A percentile compares a stretch with the other conserved stretches of the same genome.
Conservation (phyloP, 495 filamentous ascomycete species). For the Amniculicola lignicola region DNA sequence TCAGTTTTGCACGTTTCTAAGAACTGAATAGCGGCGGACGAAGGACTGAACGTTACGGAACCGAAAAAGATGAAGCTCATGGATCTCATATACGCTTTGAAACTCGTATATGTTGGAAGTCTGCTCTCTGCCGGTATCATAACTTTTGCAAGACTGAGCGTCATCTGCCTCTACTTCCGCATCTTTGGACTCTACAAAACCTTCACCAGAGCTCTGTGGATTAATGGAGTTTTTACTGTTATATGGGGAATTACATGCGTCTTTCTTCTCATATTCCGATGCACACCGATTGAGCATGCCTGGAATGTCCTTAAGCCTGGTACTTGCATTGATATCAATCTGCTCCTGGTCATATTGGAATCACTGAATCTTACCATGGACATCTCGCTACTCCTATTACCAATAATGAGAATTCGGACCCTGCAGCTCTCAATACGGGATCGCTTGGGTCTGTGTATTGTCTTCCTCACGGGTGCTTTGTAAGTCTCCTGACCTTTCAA, state of each 20-base stretch:
- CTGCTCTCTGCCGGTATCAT: background rate
- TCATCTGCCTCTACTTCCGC: background rate
- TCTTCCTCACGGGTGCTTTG: conserved; percentile 3
- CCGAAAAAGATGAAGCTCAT: background rate
- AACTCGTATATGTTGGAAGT: background rate
- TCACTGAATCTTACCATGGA: background rate
- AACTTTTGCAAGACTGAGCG: background rate
- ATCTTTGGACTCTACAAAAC: background rate
- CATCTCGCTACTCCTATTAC: background rate
- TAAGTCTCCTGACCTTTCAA: background rate
- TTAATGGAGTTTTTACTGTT: background rate
- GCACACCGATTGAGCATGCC: background rate
- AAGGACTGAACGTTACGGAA: too few relatives aligned
- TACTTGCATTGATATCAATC: background rate
- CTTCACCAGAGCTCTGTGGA: background rate
- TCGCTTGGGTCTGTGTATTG: background rate
- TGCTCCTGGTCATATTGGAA: background rate
- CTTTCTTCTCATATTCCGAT: background rate
- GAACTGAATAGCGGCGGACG: too few relatives aligned
- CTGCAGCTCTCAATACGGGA: background rate
- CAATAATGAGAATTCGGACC: background rate
- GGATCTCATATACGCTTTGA: background rate
- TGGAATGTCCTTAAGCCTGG: background rate
- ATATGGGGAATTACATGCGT: background rate
- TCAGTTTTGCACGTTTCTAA: background rate